A percentile compares a stretch with the other conserved stretches of the same genome.
phyloP scores from a whole-genome alignment of 495 filamentous ascomycete species.

The Podospora sp. region DNA sequence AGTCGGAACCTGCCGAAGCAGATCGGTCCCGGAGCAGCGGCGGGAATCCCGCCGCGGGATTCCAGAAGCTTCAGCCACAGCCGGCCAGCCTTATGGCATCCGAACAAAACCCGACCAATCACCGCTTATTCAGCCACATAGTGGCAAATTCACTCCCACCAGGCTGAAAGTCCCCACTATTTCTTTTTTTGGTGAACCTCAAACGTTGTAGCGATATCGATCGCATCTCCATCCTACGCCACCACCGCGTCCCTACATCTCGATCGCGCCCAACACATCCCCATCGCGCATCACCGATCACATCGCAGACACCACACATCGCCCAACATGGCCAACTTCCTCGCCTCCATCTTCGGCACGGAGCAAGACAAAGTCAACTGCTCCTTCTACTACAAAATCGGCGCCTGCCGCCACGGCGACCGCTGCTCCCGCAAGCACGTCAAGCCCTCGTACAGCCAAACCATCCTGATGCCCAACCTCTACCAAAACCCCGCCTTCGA shows the following conservation, averaged over 20 bases:
- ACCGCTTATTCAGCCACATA: constrained; percentile 4
- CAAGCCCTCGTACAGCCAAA: constrained; percentile 97
- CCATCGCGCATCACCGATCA: background rate
- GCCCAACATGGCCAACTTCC: constrained; percentile 80
- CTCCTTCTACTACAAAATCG: constrained; percentile 65
- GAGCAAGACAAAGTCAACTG: constrained; percentile 89
- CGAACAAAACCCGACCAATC: constrained; percentile 15
- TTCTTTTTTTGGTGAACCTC: constrained; percentile 13
- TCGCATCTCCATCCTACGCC: background rate
- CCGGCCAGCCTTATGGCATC: constrained; percentile 18
- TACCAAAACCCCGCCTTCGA: constrained; percentile 99
- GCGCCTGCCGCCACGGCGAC: constrained; percentile 96
- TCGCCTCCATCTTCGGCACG: constrained; percentile 98
- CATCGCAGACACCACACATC: constrained; percentile 22
- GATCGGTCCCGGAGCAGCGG: background rate
- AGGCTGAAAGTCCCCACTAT: constrained; percentile 11
- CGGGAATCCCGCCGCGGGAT: too few species aligned
- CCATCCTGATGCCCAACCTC: constrained; percentile 95
- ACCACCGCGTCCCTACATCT: background rate
- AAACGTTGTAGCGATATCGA: constrained; percentile 1
- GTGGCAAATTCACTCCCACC: constrained; percentile 8
- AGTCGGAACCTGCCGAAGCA: background rate
- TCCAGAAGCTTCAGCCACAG: constrained; percentile 30
- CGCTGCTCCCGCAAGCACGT: constrained; percentile 97
- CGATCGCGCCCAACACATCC: background rate